Conservation (phyloP, 441 rosid genomes). For the Croton laevigatus region DNA sequence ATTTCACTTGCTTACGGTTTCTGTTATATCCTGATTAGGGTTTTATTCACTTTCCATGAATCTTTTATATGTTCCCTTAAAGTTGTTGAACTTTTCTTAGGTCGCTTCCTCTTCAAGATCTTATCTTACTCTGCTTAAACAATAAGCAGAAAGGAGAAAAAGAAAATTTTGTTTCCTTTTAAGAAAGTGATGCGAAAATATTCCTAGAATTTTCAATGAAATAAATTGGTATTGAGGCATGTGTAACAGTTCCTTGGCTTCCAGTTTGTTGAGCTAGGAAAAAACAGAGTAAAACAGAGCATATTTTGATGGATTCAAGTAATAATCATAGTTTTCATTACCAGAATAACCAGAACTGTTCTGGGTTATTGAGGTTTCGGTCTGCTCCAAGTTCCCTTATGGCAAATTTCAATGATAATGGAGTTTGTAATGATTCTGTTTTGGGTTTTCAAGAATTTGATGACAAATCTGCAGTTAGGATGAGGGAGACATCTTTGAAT, state of each 20-base stretch:
- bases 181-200: slow-evolving; percentile 40
- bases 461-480: slow-evolving; percentile 40
- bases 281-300: slow-evolving; percentile 18
- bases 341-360: slow-evolving; percentile 48
- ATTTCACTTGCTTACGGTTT: slow-evolving; percentile 9
- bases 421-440: slow-evolving; percentile 28
- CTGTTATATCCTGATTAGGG: background rate
- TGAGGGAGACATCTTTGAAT: slow-evolving; percentile 29
- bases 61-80: slow-evolving; percentile 11
- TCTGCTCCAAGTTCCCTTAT: slow-evolving; percentile 72
- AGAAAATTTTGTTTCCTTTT: background rate
- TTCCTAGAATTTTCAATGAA: slow-evolving; percentile 31
- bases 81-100: slow-evolving; percentile 23
- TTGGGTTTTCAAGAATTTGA: slow-evolving; percentile 35
- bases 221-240: slow-evolving; percentile 19
- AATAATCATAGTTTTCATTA: slow-evolving; percentile 32
- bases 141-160: slow-evolving; percentile 40
- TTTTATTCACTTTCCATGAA: slow-evolving; percentile 7
- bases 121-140: slow-evolving; percentile 58
- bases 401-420: slow-evolving; percentile 37
- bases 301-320: slow-evolving; percentile 58
- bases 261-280: slow-evolving; percentile 18
- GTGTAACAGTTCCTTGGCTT: slow-evolving; percentile 32
- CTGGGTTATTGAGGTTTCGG: slow-evolving; percentile 74
- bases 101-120: slow-evolving; percentile 76